phyloP scores from a whole-genome alignment of 768 basidiomycete species.

The Mrakia gelida region DNA sequence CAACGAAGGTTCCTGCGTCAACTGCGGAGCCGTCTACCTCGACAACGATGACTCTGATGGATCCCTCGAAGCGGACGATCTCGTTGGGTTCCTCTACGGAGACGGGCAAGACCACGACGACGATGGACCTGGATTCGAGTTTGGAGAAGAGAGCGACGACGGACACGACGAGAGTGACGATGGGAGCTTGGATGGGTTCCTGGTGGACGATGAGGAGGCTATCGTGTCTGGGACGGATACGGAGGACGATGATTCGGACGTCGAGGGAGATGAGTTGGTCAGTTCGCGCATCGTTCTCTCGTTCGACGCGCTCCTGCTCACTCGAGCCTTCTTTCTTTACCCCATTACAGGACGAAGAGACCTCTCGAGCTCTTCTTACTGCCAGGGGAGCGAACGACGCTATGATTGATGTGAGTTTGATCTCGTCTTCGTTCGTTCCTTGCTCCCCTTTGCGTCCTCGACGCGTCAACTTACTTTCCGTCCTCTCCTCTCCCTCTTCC shows the following conservation, averaged over 20 bases:
- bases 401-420: constrained; percentile 3
- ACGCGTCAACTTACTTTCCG: neutral
- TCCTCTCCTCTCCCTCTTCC: too few relatives aligned
- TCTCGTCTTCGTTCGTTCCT: neutral
- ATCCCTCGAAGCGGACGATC: constrained; percentile 4
- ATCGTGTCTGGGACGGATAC: neutral
- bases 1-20: constrained; percentile 2
- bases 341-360: neutral
- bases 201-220: neutral
- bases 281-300: neutral
- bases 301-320: neutral
- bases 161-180: neutral
- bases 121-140: neutral
- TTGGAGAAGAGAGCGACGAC: neutral
- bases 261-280: neutral
- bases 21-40: constrained; percentile 5
- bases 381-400: neutral
- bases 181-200: neutral
- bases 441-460: neutral
- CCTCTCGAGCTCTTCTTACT: neutral
- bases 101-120: neutral
- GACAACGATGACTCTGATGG: constrained; percentile 1
- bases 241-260: neutral
- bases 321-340: neutral
- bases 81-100: constrained; percentile 8